A percentile compares a stretch with the other conserved stretches of the same genome.
Evolutionary conservation across 306 rosid species (phyloP).

Genomic region (Quercus gilva): DNA sequence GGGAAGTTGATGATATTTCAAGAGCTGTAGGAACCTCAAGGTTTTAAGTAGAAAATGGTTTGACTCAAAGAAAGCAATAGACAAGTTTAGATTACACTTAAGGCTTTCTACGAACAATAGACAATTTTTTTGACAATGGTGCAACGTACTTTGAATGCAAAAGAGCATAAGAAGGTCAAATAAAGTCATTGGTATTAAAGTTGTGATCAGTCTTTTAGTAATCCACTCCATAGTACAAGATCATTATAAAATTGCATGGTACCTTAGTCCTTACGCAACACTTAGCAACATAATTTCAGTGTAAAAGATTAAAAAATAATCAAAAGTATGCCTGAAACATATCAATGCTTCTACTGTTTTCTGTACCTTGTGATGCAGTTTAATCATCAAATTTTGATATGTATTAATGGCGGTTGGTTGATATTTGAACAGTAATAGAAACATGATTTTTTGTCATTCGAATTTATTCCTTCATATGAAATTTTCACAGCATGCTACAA

Average conservation of each 20-base stretch:
- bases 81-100: background rate
- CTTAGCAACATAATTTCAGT: too few species aligned
- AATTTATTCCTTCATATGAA: background rate
- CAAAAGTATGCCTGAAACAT: background rate
- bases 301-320: too few species aligned
- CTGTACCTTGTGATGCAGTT: background rate
- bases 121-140: too few species aligned
- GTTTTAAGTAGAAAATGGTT: background rate
- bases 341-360: background rate
- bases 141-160: too few species aligned
- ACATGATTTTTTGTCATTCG: background rate
- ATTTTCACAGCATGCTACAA: constrained; percentile 1
- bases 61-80: background rate
- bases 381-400: background rate
- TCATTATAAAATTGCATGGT: too few species aligned
- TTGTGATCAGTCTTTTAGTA: too few species aligned
- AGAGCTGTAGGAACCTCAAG: background rate
- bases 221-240: too few species aligned
- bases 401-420: background rate
- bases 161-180: too few species aligned
- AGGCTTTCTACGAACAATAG: too few species aligned
- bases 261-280: too few species aligned
- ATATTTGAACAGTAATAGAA: background rate
- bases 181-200: too few species aligned
- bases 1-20: background rate